Evolutionary conservation across 2,329 filamentous ascomycete species (phyloP), one percentile per base, ranked within the genome.

Genomic region (Coleophoma crateriformis): DNA sequence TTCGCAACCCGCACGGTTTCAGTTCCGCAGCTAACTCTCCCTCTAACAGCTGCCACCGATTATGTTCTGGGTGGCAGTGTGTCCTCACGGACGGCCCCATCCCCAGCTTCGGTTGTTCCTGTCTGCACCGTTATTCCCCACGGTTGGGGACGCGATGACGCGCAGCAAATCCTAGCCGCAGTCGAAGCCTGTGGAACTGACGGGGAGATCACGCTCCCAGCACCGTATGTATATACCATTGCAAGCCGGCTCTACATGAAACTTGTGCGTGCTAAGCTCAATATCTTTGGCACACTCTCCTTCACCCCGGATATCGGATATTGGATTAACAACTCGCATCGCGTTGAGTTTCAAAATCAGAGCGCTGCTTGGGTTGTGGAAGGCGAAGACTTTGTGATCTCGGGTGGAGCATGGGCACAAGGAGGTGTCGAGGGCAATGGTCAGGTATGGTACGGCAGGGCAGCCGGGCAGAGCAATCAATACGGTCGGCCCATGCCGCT

Each of bases 301-400:
- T 49, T 49, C 41, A 37, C 39, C 3, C 15, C 40, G 19, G 47
- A 49, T 27, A 13, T 49, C 12, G 13, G 20, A 3, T 49, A 49
- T 42, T 49, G 47, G 47, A 49, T 49, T 32, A 33, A 49, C 33
- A 49, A 49, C 39, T 49, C 47, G 10, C 33, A 32, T 20, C 40
- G 33, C 19, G 33, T 46, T 6, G 44, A 46, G 19, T 46, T 46
- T n/a, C 44, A 46, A 15, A 46, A 46, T n/a, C 44, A 46, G 19
- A 34, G 32, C 12, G 34, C 44, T 13, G 44, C 44, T 4, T 46
- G 44, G 44, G 35, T 46, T 19, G 20, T 46, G n/a, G 44, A 46
- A 46, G 44, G 44, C n/a, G 27, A 46, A 33, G 33, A 46, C 17
- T 46, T 34, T 20, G 32, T 34, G 8, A 34, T 46, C 27, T 19